Conservation (phyloP, 768 basidiomycete genomes). For the Epithele typhae region DNA sequence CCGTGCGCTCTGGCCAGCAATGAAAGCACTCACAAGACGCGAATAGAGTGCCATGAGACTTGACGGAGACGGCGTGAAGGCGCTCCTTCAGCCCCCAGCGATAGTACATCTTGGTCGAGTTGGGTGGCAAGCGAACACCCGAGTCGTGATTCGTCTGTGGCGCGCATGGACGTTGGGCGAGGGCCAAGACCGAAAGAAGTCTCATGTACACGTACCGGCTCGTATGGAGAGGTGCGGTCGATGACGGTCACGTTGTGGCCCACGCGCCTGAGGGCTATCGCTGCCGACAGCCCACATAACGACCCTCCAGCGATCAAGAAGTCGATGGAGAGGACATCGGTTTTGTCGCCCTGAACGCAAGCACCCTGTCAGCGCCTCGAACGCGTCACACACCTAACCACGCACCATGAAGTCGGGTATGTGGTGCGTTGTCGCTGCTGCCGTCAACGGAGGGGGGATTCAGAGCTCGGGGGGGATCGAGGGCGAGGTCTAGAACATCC, state of each 20-base stretch:
- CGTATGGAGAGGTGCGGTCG: conserved; percentile 25
- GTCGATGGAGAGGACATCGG: conserved; percentile 21
- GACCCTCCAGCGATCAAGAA: conserved; percentile 33
- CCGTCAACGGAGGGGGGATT: too few species aligned
- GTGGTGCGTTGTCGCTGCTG: too few species aligned
- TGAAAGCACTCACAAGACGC: conserved; percentile 3
- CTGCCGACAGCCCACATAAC: conserved; percentile 31
- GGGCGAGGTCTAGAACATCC: too few species aligned
- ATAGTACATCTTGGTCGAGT: conserved; percentile 49
- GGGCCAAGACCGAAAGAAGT: too few species aligned
- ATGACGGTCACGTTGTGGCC: conserved; percentile 34
- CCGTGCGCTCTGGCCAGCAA: background rate
- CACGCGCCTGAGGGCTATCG: conserved; percentile 29
- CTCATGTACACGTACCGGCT: conserved; percentile 18
- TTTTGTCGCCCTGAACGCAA: too few species aligned
- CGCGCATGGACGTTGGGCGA: too few species aligned
- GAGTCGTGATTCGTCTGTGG: conserved; percentile 18
- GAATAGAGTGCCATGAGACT: conserved; percentile 22
- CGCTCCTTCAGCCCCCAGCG: conserved; percentile 51
- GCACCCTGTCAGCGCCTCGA: too few species aligned
- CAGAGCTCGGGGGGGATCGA: too few species aligned
- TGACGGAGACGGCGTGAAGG: conserved; percentile 31
- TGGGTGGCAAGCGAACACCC: conserved; percentile 49
- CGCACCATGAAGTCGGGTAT: too few species aligned
- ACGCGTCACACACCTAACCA: too few species aligned